Evolutionary conservation across 75 land plant species (phyloP), one percentile per base, ranked within the genome.

Genomic region (Pinus albicaulis): DNA sequence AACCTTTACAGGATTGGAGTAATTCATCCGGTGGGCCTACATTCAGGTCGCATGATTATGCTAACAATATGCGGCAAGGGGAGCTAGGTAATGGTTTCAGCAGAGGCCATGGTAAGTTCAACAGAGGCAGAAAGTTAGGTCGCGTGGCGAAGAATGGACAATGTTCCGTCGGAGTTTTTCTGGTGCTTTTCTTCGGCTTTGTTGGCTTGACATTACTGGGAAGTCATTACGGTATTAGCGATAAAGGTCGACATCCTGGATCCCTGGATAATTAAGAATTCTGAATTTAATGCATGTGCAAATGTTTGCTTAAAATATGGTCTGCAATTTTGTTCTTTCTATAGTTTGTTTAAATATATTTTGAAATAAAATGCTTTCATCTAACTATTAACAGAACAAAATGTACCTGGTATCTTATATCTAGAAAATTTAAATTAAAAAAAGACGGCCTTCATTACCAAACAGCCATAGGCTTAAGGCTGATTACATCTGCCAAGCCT

Each of bases 131-230:
- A 44, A 68, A 41, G 52, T 11, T 68, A 4, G 48, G 44, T 44
- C 44, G 71, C 23, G 71, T 22, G 71, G 48, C 38, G 3, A 68
- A 68, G 48, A 20, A 20, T 34, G 48, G 41, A 41, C 48, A 7
- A 11, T 68, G 22, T 68, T 68, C 71, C n/a, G 23, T 68, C 20
- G 52, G 71, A 68, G 23, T 41, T 68, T 3, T 68, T 68, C 23
- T 68, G 71, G 52, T 68, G 44, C 52, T 68, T 41, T 68, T 68
- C 24, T 68, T 68, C 48, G 71, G 71, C 23, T 11, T 41, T 41
- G 71, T 68, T 19, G 71, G 71, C 44, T 68, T 68, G 11, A 38
- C 48, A 17, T 19, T 68, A 34, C 52, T 68, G 44, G 71, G 52
- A 15, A 68, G 41, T 41, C 71, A 68, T 61, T 61, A 61, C 64